Percentiles rank a stretch among this genome's conserved stretches.
Conservation (phyloP, 2,329 filamentous ascomycete species). For the Blumeriella jaapii region DNA sequence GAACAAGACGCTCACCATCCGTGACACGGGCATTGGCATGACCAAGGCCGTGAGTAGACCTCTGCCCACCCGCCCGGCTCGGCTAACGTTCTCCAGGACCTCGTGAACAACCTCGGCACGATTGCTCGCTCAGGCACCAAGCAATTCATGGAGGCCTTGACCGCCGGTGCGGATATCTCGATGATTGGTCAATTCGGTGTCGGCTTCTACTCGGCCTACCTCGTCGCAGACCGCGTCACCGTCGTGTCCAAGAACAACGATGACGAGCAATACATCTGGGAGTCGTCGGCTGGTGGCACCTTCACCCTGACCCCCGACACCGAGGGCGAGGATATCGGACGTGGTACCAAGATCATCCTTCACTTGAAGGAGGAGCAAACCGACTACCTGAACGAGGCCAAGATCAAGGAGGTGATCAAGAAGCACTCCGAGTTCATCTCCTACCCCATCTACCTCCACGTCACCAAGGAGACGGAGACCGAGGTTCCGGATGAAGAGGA, state of each 20-base stretch:
- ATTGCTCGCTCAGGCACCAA: constrained; percentile 99
- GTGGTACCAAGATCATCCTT: constrained; percentile 95
- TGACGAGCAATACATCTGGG: constrained; percentile 99
- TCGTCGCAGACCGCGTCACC: constrained; percentile 91
- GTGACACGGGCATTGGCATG: constrained; percentile 98
- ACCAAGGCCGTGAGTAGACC: constrained; percentile 84
- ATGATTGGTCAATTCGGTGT: constrained; percentile 99
- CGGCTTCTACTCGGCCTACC: constrained; percentile 99
- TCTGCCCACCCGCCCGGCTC: constrained; percentile 4
- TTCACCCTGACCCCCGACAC: constrained; percentile 89
- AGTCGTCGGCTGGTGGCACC: constrained; percentile 92
- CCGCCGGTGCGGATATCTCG: constrained; percentile 96
- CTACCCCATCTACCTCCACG: constrained; percentile 99
- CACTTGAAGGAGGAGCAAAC: constrained; percentile 99
- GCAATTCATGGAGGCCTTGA: constrained; percentile 99
- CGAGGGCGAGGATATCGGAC: constrained; percentile 80
- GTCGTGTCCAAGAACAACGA: constrained; percentile 99
- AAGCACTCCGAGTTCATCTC: constrained; percentile 99
- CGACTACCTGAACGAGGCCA: constrained; percentile 96
- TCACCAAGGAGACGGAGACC: constrained; percentile 97
- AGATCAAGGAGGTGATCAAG: constrained; percentile 99
- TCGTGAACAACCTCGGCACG: constrained; percentile 99
- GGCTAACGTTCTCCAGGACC: constrained; percentile 53
- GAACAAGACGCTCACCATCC: constrained; percentile 94
- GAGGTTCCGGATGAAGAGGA: constrained; percentile 94